These are phyloP conservation scores for Geopyxis carbonaria DNA, from an alignment of 495 filamentous ascomycete genomes.

Conservation along the genomic window DNA sequence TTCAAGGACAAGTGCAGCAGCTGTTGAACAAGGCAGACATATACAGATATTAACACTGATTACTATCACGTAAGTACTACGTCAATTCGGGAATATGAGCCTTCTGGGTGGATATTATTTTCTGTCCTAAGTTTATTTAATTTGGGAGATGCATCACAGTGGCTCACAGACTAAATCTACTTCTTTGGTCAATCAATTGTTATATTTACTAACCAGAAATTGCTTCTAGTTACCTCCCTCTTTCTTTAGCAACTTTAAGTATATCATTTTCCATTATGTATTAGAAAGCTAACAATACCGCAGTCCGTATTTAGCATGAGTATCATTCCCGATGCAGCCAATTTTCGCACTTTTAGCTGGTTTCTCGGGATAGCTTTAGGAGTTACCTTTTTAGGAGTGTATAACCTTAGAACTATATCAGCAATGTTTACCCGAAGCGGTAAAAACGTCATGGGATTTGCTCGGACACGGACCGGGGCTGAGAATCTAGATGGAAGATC, in stretches of 20 bases:
- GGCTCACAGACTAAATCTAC: no score
- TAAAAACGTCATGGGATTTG: background rate
- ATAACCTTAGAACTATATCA: background rate
- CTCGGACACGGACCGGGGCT: background rate
- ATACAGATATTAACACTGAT: slow-evolving; percentile 1
- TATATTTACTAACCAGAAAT: background rate
- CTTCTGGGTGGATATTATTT: no score
- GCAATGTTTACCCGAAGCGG: background rate
- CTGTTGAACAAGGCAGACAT: background rate
- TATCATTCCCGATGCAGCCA: background rate
- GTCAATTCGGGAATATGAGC: background rate
- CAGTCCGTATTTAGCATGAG: slow-evolving; percentile 1
- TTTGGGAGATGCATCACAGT: no score
- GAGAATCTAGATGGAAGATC: background rate
- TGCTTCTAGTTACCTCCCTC: background rate
- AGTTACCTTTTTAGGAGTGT: background rate
- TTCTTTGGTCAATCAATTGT: no score
- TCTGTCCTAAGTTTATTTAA: no score
- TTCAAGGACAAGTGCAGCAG: background rate
- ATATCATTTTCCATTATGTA: background rate
- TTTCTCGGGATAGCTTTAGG: background rate
- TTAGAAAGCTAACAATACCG: background rate
- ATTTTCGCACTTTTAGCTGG: background rate
- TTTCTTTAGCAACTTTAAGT: background rate
- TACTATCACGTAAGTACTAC: background rate